A percentile compares a stretch with the other conserved stretches of the same genome.
Conservation (phyloP, 2,329 filamentous ascomycete species). For the Phaeomoniella chlamydospora region DNA sequence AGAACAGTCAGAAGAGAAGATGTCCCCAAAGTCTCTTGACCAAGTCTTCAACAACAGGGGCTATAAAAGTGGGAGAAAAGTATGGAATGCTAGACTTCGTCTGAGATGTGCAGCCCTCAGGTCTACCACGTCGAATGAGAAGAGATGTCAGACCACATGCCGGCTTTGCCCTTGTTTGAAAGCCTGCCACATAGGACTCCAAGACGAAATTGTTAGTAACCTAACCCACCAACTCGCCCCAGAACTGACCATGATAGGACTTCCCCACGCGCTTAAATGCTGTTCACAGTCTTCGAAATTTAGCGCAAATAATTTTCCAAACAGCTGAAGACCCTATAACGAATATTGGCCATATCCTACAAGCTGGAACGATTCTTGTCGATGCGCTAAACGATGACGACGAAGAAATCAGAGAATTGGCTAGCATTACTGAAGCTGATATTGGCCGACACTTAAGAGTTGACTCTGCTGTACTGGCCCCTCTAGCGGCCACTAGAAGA, state of each 20-base stretch:
- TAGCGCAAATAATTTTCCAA: background rate
- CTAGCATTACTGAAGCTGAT: slow-evolving; percentile 13
- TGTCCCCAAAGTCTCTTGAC: no score
- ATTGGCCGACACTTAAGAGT: slow-evolving; percentile 2
- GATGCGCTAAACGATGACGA: slow-evolving; percentile 79
- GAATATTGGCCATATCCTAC: slow-evolving; percentile 1
- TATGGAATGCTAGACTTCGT: slow-evolving; percentile 1
- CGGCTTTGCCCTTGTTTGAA: background rate
- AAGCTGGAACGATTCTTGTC: slow-evolving; percentile 40
- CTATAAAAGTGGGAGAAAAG: background rate
- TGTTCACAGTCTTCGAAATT: background rate
- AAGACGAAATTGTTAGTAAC: background rate
- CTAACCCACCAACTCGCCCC: no score
- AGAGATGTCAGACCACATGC: background rate
- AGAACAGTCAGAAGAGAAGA: background rate
- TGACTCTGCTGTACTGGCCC: slow-evolving; percentile 23
- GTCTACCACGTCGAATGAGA: no score
- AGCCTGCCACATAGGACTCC: background rate
- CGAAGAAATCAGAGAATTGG: slow-evolving; percentile 64
- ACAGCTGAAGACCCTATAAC: background rate
- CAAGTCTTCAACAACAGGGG: no score
- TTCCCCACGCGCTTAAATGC: background rate
- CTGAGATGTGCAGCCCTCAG: background rate
- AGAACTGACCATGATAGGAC: background rate
- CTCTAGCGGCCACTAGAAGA: slow-evolving; percentile 31